These are phyloP conservation scores for Trichomonascus vanleenenianus DNA, from an alignment of 805 yeast genomes.

Conservation along the genomic window DNA sequence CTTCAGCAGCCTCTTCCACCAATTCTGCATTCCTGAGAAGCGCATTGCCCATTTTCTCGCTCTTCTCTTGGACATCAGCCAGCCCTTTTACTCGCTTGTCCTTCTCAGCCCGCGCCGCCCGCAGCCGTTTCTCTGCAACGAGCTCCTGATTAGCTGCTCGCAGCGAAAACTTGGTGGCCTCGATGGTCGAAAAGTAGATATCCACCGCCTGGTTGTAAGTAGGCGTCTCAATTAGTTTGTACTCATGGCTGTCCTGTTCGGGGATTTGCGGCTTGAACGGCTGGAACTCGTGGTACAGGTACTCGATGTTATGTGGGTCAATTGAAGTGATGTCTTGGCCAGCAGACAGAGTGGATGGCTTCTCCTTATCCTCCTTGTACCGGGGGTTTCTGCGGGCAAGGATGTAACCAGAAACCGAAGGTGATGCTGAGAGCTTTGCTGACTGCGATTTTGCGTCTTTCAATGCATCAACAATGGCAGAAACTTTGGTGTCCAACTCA, in stretches of 20 bases:
- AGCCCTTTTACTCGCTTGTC: slow-evolving; percentile 60
- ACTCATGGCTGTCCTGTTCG: slow-evolving; percentile 12
- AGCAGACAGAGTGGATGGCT: slow-evolving; percentile 5
- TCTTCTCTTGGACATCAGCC: slow-evolving; percentile 51
- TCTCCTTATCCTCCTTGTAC: slow-evolving; percentile 35
- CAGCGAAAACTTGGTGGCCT: slow-evolving; percentile 68
- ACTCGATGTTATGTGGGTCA: slow-evolving; percentile 33
- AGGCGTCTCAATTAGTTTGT: slow-evolving; percentile 36
- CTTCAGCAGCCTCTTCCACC: slow-evolving; percentile 63
- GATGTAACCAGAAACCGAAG: slow-evolving; percentile 49
- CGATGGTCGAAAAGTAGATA: slow-evolving; percentile 74
- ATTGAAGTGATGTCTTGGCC: slow-evolving; percentile 10
- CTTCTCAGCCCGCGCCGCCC: slow-evolving; percentile 69
- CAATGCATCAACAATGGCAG: slow-evolving; percentile 36
- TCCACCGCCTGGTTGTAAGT: slow-evolving; percentile 84
- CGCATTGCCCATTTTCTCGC: slow-evolving; percentile 62
- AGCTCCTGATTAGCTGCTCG: slow-evolving; percentile 68
- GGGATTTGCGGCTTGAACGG: slow-evolving; percentile 50
- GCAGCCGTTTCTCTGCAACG: slow-evolving; percentile 66
- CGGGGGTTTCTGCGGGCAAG: slow-evolving; percentile 52
- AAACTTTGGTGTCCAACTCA: slow-evolving; percentile 19
- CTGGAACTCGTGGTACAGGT: slow-evolving; percentile 56
- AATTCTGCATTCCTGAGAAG: slow-evolving; percentile 60
- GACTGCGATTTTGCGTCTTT: slow-evolving; percentile 41
- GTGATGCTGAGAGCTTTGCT: slow-evolving; percentile 26